Percentiles rank a stretch among this genome's conserved stretches.
These are phyloP conservation scores for Russula ochroleuca DNA, from an alignment of 768 basidiomycete genomes.

Conservation along the genomic window DNA sequence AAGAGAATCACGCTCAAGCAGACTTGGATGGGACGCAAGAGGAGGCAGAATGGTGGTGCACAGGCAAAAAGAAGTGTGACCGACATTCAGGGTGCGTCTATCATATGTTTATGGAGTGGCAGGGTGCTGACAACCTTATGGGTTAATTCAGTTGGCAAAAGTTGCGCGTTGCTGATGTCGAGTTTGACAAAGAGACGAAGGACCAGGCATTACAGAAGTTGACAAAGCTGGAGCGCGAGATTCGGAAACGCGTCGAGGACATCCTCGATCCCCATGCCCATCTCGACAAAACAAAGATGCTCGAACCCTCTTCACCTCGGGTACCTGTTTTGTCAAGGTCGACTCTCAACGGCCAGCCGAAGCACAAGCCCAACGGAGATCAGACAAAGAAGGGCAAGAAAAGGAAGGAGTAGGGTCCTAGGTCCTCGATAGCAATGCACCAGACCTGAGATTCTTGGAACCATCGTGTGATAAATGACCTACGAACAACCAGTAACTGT, in stretches of 20 bases:
- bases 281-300: constrained; percentile 6
- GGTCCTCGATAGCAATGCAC: constrained; percentile 3
- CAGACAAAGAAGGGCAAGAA: constrained; percentile 28
- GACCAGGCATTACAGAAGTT: constrained; percentile 63
- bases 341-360: constrained; percentile 34
- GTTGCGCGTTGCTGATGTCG: constrained; percentile 65
- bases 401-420: constrained; percentile 18
- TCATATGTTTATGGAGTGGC: not conserved
- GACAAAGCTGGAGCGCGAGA: constrained; percentile 70
- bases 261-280: constrained; percentile 39
- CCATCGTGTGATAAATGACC: constrained; percentile 7
- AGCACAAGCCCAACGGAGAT: constrained; percentile 26
- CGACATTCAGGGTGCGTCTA: constrained; percentile 66
- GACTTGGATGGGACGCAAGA: constrained; percentile 38
- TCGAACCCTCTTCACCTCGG: constrained; percentile 24
- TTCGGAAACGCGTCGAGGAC: constrained; percentile 75
- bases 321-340: constrained; percentile 27
- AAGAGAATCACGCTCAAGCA: constrained; percentile 39
- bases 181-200: constrained; percentile 71
- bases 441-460: not conserved
- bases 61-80: constrained; percentile 67
- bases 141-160: constrained; percentile 62
- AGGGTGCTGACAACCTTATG: constrained; percentile 19
- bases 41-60: constrained; percentile 72
- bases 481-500: constrained; percentile 24